Evolutionary conservation across 345 rosid species (phyloP).

Genomic region (Psidium guajava): DNA sequence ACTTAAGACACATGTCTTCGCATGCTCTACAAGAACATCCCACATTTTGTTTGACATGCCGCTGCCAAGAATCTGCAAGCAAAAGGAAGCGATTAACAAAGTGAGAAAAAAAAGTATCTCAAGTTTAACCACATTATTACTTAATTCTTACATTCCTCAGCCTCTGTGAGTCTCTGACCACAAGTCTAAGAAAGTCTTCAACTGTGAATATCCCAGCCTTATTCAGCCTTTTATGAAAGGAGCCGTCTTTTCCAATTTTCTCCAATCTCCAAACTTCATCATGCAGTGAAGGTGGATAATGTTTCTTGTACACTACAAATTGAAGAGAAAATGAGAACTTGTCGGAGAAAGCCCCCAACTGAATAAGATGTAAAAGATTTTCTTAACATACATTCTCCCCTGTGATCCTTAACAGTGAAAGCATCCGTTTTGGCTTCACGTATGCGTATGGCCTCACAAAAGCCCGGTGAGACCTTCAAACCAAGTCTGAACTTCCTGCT

Average conservation of each 20-base stretch:
- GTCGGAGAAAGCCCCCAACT: neutral
- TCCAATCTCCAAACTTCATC: slow-evolving; percentile 99
- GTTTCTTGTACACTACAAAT: slow-evolving; percentile 83
- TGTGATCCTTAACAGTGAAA: slow-evolving; percentile 91
- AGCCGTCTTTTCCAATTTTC: slow-evolving; percentile 95
- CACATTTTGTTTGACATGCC: slow-evolving; percentile 99
- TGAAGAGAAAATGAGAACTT: neutral
- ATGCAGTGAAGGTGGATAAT: slow-evolving; percentile 78
- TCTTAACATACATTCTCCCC: slow-evolving; percentile 74
- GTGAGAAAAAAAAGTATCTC: neutral
- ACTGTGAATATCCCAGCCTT: slow-evolving; percentile 77
- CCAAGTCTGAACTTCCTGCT: slow-evolving; percentile 97
- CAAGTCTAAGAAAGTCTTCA: slow-evolving; percentile 78
- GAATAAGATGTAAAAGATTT: neutral
- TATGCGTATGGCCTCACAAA: slow-evolving; percentile 58
- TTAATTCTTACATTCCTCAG: slow-evolving; percentile 56
- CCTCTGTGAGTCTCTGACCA: slow-evolving; percentile 74
- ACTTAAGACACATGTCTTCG: slow-evolving; percentile 74
- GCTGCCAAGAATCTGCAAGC: slow-evolving; percentile 82
- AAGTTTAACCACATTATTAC: neutral
- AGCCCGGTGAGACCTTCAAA: slow-evolving; percentile 58
- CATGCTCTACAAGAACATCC: slow-evolving; percentile 91
- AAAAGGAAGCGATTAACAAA: slow-evolving; percentile 5
- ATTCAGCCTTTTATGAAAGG: slow-evolving; percentile 87
- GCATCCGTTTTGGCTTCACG: slow-evolving; percentile 98